A percentile compares a stretch with the other conserved stretches of the same genome.
These are phyloP conservation scores for Wakefieldia striispora DNA, from an alignment of 768 basidiomycete genomes.

Conservation along the genomic window DNA sequence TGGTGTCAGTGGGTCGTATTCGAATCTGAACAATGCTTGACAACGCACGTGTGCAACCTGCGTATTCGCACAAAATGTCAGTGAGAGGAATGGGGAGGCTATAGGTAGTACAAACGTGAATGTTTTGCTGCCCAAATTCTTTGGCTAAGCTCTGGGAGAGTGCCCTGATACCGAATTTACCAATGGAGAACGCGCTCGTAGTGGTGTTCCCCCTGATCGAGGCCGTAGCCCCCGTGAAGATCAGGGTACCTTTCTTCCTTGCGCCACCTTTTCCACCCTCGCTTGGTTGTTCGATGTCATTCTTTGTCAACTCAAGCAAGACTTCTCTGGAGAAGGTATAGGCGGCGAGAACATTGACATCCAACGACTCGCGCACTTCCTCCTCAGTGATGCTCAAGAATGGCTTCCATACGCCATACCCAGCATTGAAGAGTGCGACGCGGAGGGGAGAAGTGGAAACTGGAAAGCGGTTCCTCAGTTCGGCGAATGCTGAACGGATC, in stretches of 20 bases:
- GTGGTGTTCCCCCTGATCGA: conserved; percentile 57
- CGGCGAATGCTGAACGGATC: conserved; percentile 47
- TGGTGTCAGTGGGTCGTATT: neutral
- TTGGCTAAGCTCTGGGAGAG: conserved; percentile 71
- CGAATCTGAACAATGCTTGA: neutral
- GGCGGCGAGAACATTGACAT: conserved; percentile 54
- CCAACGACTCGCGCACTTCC: conserved; percentile 49
- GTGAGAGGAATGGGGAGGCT: neutral
- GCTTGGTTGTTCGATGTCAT: conserved; percentile 41
- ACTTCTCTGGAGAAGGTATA: conserved; percentile 64
- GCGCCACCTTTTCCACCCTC: conserved; percentile 35
- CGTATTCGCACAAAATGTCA: neutral
- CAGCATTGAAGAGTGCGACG: conserved; percentile 65
- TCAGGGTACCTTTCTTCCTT: conserved; percentile 61
- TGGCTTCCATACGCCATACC: conserved; percentile 56
- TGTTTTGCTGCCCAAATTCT: conserved; percentile 72
- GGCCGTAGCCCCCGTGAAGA: conserved; percentile 76
- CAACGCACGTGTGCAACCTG: conserved; percentile 65
- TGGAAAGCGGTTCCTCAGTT: conserved; percentile 46
- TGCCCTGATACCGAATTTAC: conserved; percentile 60
- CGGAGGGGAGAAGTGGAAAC: conserved; percentile 50
- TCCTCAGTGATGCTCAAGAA: conserved; percentile 63
- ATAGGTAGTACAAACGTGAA: conserved; percentile 47
- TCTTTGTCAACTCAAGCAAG: conserved; percentile 58
- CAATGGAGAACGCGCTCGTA: conserved; percentile 63